Evolutionary conservation across 306 rosid genomes (phyloP), one percentile per base, ranked within the genome.

Genomic region (Corylus heterophylla): DNA sequence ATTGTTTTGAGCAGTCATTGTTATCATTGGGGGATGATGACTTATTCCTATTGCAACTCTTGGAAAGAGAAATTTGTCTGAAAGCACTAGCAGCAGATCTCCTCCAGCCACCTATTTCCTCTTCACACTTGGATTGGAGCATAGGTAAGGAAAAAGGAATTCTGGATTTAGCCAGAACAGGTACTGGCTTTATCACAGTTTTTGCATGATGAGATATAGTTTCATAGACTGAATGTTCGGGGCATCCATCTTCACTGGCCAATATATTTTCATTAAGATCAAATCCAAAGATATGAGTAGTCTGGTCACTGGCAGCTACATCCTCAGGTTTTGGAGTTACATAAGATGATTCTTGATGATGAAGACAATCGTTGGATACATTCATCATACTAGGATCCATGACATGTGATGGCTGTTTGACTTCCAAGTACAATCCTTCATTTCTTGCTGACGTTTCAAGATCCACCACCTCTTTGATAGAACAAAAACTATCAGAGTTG

Each of bases 71-170:
- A 58, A 79, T 71, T 39, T 77, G 69, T 69, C 64, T 70, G 55
- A 83, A 83, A 10, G 86, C 86, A 79, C 86, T 83, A 8, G 59
- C 50, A 69, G 80, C 71, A 54, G 80, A 79, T 44, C 80, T 83
- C 80, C 74, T 83, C 86, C 86, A 83, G 59, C 80, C 79, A 37
- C 51, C 61, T 52, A 75, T 13, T 4, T 78, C 75, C 62, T 70
- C 74, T 31, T 78, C 82, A 20, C 14, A 49, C 48, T 69, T 54
- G 8, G 73, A 35, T 37, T 75, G 66, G 48, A 73, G 69, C 37
- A 54, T 22, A 27, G 79, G 80, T 13, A 79, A 42, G 78, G 62
- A 70, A 6, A 74, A 29, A 0, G 81, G 76, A 70, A 62, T 61
- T 75, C 86, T 80, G 16, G 77, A 72, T 59, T 83, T 83, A 16